Evolutionary conservation across 78 protist species (phyloP), one percentile per base, ranked within the genome.

Genomic region (Pigoraptor vietnamica): DNA sequence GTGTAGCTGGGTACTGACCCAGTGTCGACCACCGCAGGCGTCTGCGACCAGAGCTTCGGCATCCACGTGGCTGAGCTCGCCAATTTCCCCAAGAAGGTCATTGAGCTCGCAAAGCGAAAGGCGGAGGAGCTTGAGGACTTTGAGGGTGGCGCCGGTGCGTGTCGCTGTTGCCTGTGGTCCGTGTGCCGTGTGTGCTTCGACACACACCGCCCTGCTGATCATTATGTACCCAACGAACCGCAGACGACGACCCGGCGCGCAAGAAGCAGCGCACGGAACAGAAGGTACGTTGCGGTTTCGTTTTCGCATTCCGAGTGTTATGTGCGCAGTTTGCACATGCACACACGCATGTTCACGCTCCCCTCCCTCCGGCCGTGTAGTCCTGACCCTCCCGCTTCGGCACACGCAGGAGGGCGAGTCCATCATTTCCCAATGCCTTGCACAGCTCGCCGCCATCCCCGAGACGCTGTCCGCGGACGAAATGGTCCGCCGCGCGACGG

Each of bases 21-120:
- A n/a, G n/a, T n/a, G n/a, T n/a, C n/a, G n/a, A n/a, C n/a, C n/a
- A n/a, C n/a, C n/a, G 14, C 87, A 38, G 67, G 90, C 67, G 36
- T n/a, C 9, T 40, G 98, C 90, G 97, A 95, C 37, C 97, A 91
- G 92, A 91, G 96, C 90, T 98, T 97, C 55, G 99, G 99, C 48
- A 87, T 40, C 14, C 90, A 87, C 9, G 81, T 87, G 36, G 90
- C 40, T 24, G 81, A 87, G 24, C 1, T 87, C 34, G 90, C 67
- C 1, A 14, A 87, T 32, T 87, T 87, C 37, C 90, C 90, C 2
- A 21, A 1, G 34, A 40, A 32, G 6, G 37, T 38, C 21, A 1
- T 32, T 40, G 81, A 25, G 2, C 40, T 81, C 24, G 99, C 99
- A 1, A 87, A 81, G 88, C 38, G 87, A 40, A 97, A 97, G 93